Base-by-base conservation (phyloP, 2,329 filamentous ascomycete species). In the Ciborinia camelliae region DNA sequence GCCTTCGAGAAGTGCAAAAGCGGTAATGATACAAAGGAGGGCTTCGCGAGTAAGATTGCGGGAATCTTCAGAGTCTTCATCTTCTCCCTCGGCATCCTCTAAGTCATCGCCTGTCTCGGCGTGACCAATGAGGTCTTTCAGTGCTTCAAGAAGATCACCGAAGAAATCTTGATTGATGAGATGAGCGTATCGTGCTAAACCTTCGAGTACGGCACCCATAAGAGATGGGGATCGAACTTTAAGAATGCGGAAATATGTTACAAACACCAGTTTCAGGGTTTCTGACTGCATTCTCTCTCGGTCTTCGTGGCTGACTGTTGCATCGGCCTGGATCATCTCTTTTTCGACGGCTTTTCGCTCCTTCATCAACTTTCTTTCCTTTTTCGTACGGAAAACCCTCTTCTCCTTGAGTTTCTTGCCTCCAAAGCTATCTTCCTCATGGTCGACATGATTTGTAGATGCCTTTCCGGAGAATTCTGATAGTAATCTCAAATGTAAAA, bases 81-180 rank as follows among this genome's bases (percentile, higher is more conserved):
- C 81, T 1, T 69, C 79, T 14, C 81, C 79, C 14, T 76, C 75
- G 3, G 79, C 75, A 14, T 79, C 76, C 10, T 79, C 77, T 2
- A 79, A 72, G 47, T 79, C 76, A 4, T 81, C 81, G 20, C 83
- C 80, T 0, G 82, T 81, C 72, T 89, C 84, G 61, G 90, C 89
- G 70, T 93, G 86, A 4, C 86, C 85, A 72, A 98, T 94, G 52
- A 99, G 84, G 69, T 99, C 95, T 76, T 96, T 96, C 47, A 99
- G 82, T 0, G 92, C 94, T 78, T 98, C 95, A 14, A 99, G 85
- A 37, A 99, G 83, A 75, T 99, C 95, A 35, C 94, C 95, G 73
- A 99, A 99, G 81, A 99, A 98, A 75, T 99, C 92, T 75, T 99
- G 92, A 79, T 99, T 99, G 82, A 99, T 99, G 66, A 99, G 84